Base-by-base conservation (phyloP, 257 asterid species). In the Mitragyna speciosa region DNA sequence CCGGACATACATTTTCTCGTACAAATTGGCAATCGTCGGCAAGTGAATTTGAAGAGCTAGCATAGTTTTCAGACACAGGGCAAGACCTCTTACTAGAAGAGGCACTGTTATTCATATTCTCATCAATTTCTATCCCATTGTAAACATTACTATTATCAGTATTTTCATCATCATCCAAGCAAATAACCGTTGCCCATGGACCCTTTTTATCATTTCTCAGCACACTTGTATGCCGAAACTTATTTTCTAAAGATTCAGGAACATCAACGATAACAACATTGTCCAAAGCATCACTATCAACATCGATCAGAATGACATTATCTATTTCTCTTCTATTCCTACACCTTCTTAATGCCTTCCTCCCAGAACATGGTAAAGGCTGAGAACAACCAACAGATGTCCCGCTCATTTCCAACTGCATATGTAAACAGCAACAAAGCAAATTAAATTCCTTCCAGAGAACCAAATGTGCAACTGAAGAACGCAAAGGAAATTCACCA, bases 131-230 rank as follows among this genome's bases (percentile, higher is more conserved):
- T 31, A 41, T 78, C 73, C 82, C 91, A 78, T 12, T 47, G 30
- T 45, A 63, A 61, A 83, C 77, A 74, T 76, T 75, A 67, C 74
- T 72, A 69, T 43, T 33, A 16, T 83, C 88, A 58, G 45, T 72
- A 75, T 56, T 78, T 63, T 92, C 99, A 51, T 95, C 99, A 87
- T 95, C 97, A 47, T 93, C 98, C 75, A 95, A 83, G 86, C 78
- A 85, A 80, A 95, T 93, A 43, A 95, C 91, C 56, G 76, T 84
- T 43, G 59, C 74, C 81, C 77, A 70, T 49, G 85, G 78, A 72
- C 36, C 24, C 30, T 79, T 80, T 73, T 59, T 72, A 63, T 77
- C 78, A 66, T 84, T 81, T 63, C 83, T 83, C 67, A 52, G 75
- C 63, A 67, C 73, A 49, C 77, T 79, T 22, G 94, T 72, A 64